Evolutionary conservation across 1,139 yeast species (phyloP), one percentile per base, ranked within the genome.

Genomic region (Sugiyamaella sp.): DNA sequence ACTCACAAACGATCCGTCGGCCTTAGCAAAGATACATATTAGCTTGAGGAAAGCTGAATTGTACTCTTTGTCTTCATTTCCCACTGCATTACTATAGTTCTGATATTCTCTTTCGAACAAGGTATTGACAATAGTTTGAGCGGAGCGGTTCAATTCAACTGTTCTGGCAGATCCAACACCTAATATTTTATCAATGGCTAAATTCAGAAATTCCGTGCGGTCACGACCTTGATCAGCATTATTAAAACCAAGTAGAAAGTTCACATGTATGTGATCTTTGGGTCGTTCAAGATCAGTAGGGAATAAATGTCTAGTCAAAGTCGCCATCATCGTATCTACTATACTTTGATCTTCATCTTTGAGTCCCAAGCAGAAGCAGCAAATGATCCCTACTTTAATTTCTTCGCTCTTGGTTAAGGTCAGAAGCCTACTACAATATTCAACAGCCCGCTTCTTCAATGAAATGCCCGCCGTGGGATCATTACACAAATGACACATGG

Each of bases 311-410:
- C 77, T 78, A 1, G 75, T 55, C 14, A 86, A 60, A 4, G 71
- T 67, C 1, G 64, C 56, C 43, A 71, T 73, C 0, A 86, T 78
- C 14, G 74, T 65, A 0, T 78, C 80, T 19, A 77, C 71, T 1
- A 87, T 75, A 0, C 72, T 59, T 44, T 81, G 84, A 60, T 89
- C 96, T 60, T 85, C 93, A 63, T 88, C 96, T 42, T 84, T 85
- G 1, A 83, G 59, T 54, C 86, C 74, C 55, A 72, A 70, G 6
- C 89, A 66, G 4, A 88, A 67, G 49, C 75, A 77, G 12, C 78
- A 77, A 1, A 82, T 71, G 2, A 85, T 77, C 45, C 69, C 73
- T 0, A 74, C 68, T 58, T 74, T 78, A 1, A 80, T 70, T 0
- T 65, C 63, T 0, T 55, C 46, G 22, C 71, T 65, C 12, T 56